phyloP scores from a whole-genome alignment of 1,139 yeast genomes.

The Spencermartinsiella ligniputridi region DNA sequence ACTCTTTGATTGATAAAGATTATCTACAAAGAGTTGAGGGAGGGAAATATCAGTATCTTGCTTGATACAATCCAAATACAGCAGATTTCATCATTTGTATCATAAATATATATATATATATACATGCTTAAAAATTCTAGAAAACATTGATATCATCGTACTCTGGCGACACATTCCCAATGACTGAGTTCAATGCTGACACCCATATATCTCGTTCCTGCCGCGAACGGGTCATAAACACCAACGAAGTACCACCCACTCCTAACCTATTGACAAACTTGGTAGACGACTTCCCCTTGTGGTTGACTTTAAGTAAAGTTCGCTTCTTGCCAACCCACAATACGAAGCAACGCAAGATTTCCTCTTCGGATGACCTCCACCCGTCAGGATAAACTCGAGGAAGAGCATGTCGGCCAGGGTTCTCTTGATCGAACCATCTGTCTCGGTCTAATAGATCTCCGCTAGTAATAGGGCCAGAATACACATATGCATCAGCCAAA shows the following conservation, averaged over 20 bases:
- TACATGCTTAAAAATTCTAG: too few relatives aligned
- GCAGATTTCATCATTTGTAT: too few relatives aligned
- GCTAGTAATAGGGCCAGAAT: conserved; percentile 62
- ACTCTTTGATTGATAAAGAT: conserved; percentile 78
- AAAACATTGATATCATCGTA: conserved; percentile 20
- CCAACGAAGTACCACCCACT: conserved; percentile 60
- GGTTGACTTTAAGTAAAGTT: conserved; percentile 20
- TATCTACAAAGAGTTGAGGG: conserved; percentile 75
- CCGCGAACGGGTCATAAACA: conserved; percentile 75
- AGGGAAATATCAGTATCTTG: conserved; percentile 75
- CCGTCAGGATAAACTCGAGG: conserved; percentile 81
- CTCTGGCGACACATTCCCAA: conserved; percentile 29
- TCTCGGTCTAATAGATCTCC: conserved; percentile 52
- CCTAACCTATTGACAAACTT: conserved; percentile 48
- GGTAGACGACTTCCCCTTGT: conserved; percentile 14
- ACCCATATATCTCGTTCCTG: conserved; percentile 88
- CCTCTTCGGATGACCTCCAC: conserved; percentile 78
- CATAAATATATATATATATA: too few relatives aligned
- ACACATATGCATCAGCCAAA: conserved; percentile 63
- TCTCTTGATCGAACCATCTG: conserved; percentile 41
- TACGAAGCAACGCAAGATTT: conserved; percentile 67
- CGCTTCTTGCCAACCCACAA: conserved; percentile 76
- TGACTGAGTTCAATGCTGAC: conserved; percentile 53
- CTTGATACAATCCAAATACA: too few relatives aligned
- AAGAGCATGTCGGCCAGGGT: conserved; percentile 53